phyloP scores from a whole-genome alignment of 345 rosid species.

The Brassica juncea region DNA sequence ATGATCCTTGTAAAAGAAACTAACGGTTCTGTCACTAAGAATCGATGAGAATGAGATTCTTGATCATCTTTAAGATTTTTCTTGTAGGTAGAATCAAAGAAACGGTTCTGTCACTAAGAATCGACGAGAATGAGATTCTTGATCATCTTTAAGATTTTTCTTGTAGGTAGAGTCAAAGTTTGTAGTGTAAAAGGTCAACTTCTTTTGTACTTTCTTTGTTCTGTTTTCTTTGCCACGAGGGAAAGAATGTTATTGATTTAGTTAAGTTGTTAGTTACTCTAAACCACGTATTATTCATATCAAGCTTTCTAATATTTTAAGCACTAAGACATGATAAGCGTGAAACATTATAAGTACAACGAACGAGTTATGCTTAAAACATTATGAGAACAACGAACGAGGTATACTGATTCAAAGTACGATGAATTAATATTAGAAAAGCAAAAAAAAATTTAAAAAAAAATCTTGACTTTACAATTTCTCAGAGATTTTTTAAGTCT shows the following conservation, averaged over 20 bases:
- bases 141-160: not conserved
- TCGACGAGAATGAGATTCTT: not conserved
- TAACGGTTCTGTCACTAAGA: constrained; percentile 43
- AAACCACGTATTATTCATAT: not conserved
- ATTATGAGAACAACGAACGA: not conserved
- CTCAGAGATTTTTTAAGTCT: not conserved
- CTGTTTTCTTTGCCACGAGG: constrained; percentile 29
- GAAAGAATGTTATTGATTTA: too few species aligned
- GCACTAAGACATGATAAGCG: too few species aligned
- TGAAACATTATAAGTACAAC: not conserved
- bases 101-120: constrained; percentile 41
- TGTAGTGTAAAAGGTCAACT: constrained; percentile 7
- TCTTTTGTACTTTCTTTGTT: constrained; percentile 16
- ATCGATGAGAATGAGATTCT: not conserved
- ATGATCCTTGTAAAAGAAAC: constrained; percentile 69
- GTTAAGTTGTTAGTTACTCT: not conserved
- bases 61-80: not conserved
- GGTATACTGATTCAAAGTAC: not conserved
- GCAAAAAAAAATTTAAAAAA: not conserved
- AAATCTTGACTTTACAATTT: not conserved
- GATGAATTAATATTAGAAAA: not conserved
- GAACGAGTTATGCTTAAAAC: too few species aligned
- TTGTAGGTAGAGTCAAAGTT: constrained; percentile 25
- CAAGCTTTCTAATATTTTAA: not conserved
- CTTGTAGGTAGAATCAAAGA: constrained; percentile 26